Percentiles rank a stretch among this genome's conserved stretches.
Evolutionary conservation across 352 stramenopile genomes (phyloP).

Genomic region (Blastocystis sp.): DNA sequence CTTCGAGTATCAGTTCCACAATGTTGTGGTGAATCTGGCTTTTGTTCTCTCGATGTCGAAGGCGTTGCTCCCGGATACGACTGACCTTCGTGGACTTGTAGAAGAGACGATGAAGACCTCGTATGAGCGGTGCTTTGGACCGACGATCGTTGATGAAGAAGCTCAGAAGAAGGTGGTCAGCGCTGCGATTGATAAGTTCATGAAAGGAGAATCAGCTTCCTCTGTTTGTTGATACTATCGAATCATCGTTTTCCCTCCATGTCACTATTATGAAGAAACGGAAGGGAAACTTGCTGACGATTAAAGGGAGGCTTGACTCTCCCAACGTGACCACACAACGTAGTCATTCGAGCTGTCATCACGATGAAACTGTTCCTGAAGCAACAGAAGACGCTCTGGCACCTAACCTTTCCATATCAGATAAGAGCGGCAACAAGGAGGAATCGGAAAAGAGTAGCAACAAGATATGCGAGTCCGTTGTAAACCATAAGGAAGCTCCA

Average conservation of each 20-base stretch:
- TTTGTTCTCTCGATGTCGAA: conserved; percentile 11
- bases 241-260: background rate
- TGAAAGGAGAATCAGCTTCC: background rate
- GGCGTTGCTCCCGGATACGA: background rate
- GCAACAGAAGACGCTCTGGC: too few relatives aligned
- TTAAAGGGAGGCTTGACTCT: background rate
- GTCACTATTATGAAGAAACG: conserved; percentile 1
- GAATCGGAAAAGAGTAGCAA: background rate
- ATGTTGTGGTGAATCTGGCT: background rate
- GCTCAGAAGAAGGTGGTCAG: background rate
- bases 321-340: too few relatives aligned
- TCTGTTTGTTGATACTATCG: background rate
- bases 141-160: background rate
- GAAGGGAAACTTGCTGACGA: background rate
- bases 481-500: too few relatives aligned
- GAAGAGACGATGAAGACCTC: background rate
- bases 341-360: too few relatives aligned
- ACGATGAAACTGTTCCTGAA: too few relatives aligned
- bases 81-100: background rate
- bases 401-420: too few relatives aligned
- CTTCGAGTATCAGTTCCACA: conserved; percentile 5
- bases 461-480: too few relatives aligned
- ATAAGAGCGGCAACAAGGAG: too few relatives aligned
- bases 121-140: background rate
- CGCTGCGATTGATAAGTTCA: background rate